phyloP scores from a whole-genome alignment of 2,329 filamentous ascomycete species.

The Penicillium psychrosexuale region DNA sequence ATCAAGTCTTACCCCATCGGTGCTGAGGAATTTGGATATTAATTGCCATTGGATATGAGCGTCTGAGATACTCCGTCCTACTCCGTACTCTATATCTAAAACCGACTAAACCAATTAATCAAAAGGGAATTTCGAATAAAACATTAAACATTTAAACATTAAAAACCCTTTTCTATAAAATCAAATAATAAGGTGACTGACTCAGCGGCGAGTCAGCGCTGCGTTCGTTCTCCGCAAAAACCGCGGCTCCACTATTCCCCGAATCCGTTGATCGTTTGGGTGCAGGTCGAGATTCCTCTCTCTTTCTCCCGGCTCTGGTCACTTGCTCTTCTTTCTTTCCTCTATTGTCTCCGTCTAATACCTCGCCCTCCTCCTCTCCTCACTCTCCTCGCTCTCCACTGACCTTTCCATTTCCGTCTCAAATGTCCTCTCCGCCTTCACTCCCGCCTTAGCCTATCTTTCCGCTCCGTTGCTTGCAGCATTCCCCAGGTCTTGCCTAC shows the following conservation, averaged over 20 bases:
- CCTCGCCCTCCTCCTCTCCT: not conserved
- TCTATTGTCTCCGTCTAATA: conserved; percentile 2
- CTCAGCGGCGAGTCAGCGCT: too few relatives aligned
- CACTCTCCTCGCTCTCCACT: not conserved
- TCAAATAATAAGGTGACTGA: not conserved
- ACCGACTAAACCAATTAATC: not conserved
- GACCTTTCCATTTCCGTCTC: conserved; percentile 6
- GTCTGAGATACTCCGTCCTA: not conserved
- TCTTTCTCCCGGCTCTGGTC: conserved; percentile 18
- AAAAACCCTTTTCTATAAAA: not conserved
- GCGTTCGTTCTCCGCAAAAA: conserved; percentile 29
- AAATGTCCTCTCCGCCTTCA: conserved; percentile 10
- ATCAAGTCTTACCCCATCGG: conserved; percentile 8
- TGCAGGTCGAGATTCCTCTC: conserved; percentile 27
- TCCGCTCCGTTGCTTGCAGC: conserved; percentile 10
- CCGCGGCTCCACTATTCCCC: conserved; percentile 30
- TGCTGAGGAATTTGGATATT: conserved; percentile 1
- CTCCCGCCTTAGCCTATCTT: conserved; percentile 10
- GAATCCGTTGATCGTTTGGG: conserved; percentile 24
- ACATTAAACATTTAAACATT: not conserved
- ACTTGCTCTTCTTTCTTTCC: not conserved
- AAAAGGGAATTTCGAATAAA: not conserved
- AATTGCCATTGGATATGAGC: not conserved
- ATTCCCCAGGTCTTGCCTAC: conserved; percentile 9
- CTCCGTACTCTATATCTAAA: too few relatives aligned